Percentiles rank a stretch among this genome's conserved stretches.
Evolutionary conservation across 208 protist species (phyloP).

Genomic region (Naegleria gruberi): DNA sequence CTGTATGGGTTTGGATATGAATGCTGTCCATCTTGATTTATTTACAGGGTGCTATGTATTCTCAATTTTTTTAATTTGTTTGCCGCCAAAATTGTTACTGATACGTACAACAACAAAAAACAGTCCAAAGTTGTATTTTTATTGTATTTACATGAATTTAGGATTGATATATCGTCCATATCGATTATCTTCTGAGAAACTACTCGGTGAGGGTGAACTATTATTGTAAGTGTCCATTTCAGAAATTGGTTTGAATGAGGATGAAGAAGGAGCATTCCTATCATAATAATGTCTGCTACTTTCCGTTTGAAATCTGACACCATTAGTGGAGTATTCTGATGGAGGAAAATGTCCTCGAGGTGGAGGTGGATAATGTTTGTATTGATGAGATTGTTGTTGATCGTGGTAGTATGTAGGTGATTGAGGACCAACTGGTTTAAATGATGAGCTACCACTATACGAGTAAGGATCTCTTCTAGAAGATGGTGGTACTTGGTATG

Average conservation of each 20-base stretch:
- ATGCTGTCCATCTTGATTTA: not conserved
- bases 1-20: not conserved
- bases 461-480: too few species aligned
- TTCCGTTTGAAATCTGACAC: not conserved
- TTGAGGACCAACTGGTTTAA: too few species aligned
- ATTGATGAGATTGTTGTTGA: not conserved
- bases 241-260: not conserved
- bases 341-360: not conserved
- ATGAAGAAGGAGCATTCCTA: not conserved
- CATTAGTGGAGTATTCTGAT: not conserved
- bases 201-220: not conserved
- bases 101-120: too few species aligned
- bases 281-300: not conserved
- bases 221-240: not conserved
- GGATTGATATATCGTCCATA: too few species aligned
- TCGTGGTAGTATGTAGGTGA: too few species aligned
- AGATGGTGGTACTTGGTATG: too few species aligned
- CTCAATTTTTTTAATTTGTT: too few species aligned
- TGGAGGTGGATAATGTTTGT: not conserved
- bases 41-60: not conserved
- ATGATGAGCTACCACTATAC: too few species aligned
- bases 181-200: not conserved
- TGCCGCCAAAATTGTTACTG: too few species aligned
- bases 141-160: too few species aligned
- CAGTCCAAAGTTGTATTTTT: too few species aligned